A percentile compares a stretch with the other conserved stretches of the same genome.
Evolutionary conservation across 768 basidiomycete genomes (phyloP).

Genomic region (Mycena belliarum): DNA sequence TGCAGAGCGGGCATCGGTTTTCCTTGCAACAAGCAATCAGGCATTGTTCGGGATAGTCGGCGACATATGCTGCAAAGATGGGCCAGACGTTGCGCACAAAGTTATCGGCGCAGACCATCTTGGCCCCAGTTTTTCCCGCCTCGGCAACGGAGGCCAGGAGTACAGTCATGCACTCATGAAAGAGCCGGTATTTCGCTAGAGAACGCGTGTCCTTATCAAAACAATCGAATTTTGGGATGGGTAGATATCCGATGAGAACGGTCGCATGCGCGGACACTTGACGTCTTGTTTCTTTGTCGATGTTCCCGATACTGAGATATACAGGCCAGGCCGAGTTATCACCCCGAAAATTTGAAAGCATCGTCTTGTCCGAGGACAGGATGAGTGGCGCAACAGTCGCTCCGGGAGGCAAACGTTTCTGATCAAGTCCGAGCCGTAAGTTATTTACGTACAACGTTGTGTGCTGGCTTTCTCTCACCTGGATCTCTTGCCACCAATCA

Average conservation of each 20-base stretch:
- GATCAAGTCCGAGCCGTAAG: background rate
- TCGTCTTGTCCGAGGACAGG: constrained; percentile 35
- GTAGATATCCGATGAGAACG: constrained; percentile 35
- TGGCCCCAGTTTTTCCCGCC: background rate
- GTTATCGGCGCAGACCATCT: constrained; percentile 20
- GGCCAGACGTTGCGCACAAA: constrained; percentile 8
- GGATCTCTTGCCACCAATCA: constrained; percentile 34
- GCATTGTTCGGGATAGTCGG: constrained; percentile 4
- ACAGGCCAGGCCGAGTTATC: constrained; percentile 37
- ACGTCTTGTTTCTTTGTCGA: constrained; percentile 26
- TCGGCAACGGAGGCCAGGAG: constrained; percentile 27
- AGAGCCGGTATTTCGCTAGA: constrained; percentile 26
- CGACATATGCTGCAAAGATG: constrained; percentile 17
- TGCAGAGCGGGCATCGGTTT: constrained; percentile 6
- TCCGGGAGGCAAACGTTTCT: background rate
- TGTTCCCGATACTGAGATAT: constrained; percentile 35
- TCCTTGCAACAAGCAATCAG: constrained; percentile 8
- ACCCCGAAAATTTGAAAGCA: constrained; percentile 30
- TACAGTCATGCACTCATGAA: constrained; percentile 32
- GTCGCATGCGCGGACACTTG: constrained; percentile 27
- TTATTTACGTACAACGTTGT: background rate
- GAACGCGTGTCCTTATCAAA: constrained; percentile 18
- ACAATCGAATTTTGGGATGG: constrained; percentile 32
- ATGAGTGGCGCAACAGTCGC: constrained; percentile 31
- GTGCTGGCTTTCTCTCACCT: constrained; percentile 25